Evolutionary conservation across 495 filamentous ascomycete species (phyloP), one percentile per base, ranked within the genome.

Genomic region (Penicillium chermesinum): DNA sequence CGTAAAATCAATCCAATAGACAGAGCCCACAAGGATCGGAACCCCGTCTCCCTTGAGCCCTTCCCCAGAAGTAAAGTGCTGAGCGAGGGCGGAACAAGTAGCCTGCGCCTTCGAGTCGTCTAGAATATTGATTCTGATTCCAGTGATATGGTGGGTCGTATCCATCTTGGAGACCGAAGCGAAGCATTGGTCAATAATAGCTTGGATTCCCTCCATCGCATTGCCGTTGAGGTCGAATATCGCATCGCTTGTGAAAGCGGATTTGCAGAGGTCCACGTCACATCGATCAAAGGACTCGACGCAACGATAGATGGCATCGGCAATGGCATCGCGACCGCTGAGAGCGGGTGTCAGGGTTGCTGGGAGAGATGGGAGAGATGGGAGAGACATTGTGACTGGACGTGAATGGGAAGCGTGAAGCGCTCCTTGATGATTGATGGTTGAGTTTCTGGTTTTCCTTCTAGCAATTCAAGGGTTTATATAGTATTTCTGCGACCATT

Each of bases 141-240:
- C 67, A 40, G 39, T 67, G 15, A 62, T 18, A 20, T 58, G 51
- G 43, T 69, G 66, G 1, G 62, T 69, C 9, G 66, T 67, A 36
- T 69, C 62, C 38, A 69, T 19, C 19, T 56, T 56, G 10, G 52
- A 33, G 38, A 69, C 39, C 0, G 17, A 7, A 12, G 48, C 57
- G 17, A 57, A 59, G n/a, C 49, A 50, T 3, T 36, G 15, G 35
- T 41, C 27, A 4, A 47, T 32, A 41, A 67, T 61, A 0, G 47
- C 50, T 2, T 46, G 6, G 1, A 61, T 46, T 9, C 64, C 64
- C 0, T 58, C 18, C 32, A 56, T 38, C 8, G 48, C 6, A 0
- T 17, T 13, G 7, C 48, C 56, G 48, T 62, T 57, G 13, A 65
- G 13, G 0, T 57, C 60, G 30, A 65, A 55, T 36, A 48, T 49